phyloP scores from a whole-genome alignment of 2,329 filamentous ascomycete species.

The Talaromyces verruculosus region DNA sequence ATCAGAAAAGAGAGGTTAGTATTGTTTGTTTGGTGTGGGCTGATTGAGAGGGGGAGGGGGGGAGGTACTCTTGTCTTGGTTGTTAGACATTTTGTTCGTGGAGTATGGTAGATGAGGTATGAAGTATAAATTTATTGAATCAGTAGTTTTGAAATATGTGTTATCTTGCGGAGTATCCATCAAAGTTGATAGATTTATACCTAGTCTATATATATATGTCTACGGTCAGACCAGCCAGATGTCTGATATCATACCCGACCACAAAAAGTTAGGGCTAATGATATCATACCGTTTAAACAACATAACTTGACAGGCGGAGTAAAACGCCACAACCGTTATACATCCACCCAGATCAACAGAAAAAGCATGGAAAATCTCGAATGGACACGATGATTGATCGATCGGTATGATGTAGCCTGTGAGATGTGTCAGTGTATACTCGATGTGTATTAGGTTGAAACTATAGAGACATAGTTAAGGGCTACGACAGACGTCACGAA shows the following conservation, averaged over 20 bases:
- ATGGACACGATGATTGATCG: not conserved
- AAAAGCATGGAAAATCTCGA: not conserved
- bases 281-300: not conserved
- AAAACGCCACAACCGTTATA: not conserved
- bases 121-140: not conserved
- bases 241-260: conserved; percentile 11
- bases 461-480: too few relatives aligned
- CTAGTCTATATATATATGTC: not conserved
- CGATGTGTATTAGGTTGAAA: too few relatives aligned
- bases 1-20: not conserved
- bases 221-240: not conserved
- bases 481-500: conserved; percentile 1
- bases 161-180: not conserved
- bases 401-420: not conserved
- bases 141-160: too few relatives aligned
- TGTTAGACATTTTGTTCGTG: conserved; percentile 12
- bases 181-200: not conserved
- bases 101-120: not conserved
- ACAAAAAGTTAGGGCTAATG: not conserved
- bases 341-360: not conserved
- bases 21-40: not conserved
- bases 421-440: not conserved
- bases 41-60: not conserved
- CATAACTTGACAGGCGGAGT: not conserved
- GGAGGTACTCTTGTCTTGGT: conserved; percentile 7